Conservation (phyloP, 73 alveolate genomes). For the Paramecium primaurelia region DNA sequence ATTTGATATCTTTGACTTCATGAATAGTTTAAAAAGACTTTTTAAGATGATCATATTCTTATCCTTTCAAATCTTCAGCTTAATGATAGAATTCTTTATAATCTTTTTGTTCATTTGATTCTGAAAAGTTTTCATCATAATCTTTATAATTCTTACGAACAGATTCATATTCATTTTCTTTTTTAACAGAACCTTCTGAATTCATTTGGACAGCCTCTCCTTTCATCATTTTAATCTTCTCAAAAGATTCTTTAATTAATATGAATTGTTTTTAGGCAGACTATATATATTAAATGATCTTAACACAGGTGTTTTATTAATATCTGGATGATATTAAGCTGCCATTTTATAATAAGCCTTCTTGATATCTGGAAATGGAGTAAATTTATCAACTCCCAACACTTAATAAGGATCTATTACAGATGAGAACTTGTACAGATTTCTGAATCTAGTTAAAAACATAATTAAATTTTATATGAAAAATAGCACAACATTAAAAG, state of each 20-base stretch:
- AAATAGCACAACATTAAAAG: not conserved
- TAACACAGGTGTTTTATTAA: not conserved
- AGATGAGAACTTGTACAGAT: not conserved
- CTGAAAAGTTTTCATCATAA: constrained; percentile 12
- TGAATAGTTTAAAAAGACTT: constrained; percentile 38
- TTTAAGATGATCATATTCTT: constrained; percentile 3
- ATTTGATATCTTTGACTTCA: constrained; percentile 17
- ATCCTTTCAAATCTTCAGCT: not conserved
- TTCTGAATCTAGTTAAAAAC: not conserved
- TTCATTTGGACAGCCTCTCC: constrained; percentile 39
- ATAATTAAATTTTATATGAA: not conserved
- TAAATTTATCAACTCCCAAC: not conserved
- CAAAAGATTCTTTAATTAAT: not conserved
- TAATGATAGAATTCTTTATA: not conserved
- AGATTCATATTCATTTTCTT: constrained; percentile 19
- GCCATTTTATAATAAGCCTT: not conserved
- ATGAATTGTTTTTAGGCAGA: not conserved
- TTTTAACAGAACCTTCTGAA: not conserved
- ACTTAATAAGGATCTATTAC: not conserved
- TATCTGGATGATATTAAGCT: not conserved
- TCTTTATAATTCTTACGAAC: not conserved
- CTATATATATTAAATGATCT: not conserved
- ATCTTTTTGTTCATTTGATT: not conserved
- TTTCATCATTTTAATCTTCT: not conserved
- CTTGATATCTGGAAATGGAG: not conserved